These are phyloP conservation scores for Blastobotrys illinoisensis DNA, from an alignment of 1,139 yeast genomes.

Conservation along the genomic window DNA sequence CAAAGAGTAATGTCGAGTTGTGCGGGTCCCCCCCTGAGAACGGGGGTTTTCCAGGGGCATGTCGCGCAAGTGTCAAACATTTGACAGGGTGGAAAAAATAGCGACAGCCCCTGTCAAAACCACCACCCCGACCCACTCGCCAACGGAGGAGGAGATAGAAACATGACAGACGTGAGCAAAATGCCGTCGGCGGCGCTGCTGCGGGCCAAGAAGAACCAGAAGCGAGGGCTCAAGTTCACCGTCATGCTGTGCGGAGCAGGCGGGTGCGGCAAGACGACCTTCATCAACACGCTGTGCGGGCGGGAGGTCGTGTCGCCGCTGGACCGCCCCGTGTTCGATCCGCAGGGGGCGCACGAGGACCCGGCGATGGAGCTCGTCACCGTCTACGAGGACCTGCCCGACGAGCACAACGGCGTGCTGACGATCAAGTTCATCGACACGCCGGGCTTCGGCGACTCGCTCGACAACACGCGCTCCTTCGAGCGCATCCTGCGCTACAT, in stretches of 20 bases:
- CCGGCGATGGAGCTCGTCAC: slow-evolving; percentile 46
- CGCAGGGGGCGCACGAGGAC: slow-evolving; percentile 41
- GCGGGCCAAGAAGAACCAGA: slow-evolving; percentile 67
- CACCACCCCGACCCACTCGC: background rate
- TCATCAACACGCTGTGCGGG: slow-evolving; percentile 83
- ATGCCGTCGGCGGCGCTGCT: slow-evolving; percentile 33
- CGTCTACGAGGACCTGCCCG: slow-evolving; percentile 34
- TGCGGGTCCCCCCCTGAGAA: background rate
- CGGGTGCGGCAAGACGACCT: slow-evolving; percentile 82
- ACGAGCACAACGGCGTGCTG: slow-evolving; percentile 74
- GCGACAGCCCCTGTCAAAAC: background rate
- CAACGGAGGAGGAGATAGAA: background rate
- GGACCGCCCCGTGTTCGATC: slow-evolving; percentile 33
- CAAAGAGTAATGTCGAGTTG: background rate
- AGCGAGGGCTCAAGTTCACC: slow-evolving; percentile 80
- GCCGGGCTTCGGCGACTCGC: slow-evolving; percentile 75
- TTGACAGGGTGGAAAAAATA: slow-evolving; percentile 1
- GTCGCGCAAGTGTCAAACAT: background rate
- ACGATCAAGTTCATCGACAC: slow-evolving; percentile 57
- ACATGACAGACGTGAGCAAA: slow-evolving; percentile 8
- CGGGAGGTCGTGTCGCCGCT: slow-evolving; percentile 59
- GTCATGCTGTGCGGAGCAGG: slow-evolving; percentile 74
- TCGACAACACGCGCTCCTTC: slow-evolving; percentile 63
- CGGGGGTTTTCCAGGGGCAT: background rate
- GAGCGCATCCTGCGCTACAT: slow-evolving; percentile 68